phyloP scores from a whole-genome alignment of 306 rosid species.

The Macrotyloma uniflorum region DNA sequence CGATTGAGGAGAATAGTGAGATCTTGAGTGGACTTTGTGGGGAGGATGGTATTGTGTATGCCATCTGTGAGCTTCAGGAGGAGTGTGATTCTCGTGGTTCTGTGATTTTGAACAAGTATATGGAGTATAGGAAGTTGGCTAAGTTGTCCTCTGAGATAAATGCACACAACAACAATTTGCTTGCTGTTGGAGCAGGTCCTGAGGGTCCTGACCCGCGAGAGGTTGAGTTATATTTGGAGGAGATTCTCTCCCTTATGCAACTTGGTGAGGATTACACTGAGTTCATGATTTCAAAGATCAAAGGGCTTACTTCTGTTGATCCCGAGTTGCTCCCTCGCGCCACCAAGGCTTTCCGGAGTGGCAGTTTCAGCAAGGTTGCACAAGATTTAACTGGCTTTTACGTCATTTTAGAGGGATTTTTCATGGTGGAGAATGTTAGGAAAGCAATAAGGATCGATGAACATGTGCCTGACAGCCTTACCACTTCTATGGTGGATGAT shows the following conservation, averaged over 20 bases:
- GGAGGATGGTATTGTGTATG: conserved; percentile 93
- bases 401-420: conserved; percentile 88
- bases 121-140: conserved; percentile 85
- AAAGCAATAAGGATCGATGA: conserved; percentile 90
- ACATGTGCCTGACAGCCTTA: conserved; percentile 83
- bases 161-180: conserved; percentile 74
- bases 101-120: conserved; percentile 80
- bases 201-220: conserved; percentile 93
- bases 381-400: conserved; percentile 92
- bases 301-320: conserved; percentile 77
- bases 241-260: conserved; percentile 80
- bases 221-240: conserved; percentile 86
- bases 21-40: conserved; percentile 86
- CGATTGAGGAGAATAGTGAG: conserved; percentile 80
- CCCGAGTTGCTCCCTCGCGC: conserved; percentile 88
- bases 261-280: conserved; percentile 93
- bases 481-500: conserved; percentile 97
- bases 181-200: conserved; percentile 70
- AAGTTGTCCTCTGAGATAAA: conserved; percentile 80
- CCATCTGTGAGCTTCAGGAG: conserved; percentile 96
- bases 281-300: conserved; percentile 86
- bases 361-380: conserved; percentile 80
- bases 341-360: conserved; percentile 87
- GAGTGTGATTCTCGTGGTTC: conserved; percentile 91
- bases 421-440: conserved; percentile 97